phyloP scores from a whole-genome alignment of 176 grass and related monocot genomes.

The Aegilops umbellulata region DNA sequence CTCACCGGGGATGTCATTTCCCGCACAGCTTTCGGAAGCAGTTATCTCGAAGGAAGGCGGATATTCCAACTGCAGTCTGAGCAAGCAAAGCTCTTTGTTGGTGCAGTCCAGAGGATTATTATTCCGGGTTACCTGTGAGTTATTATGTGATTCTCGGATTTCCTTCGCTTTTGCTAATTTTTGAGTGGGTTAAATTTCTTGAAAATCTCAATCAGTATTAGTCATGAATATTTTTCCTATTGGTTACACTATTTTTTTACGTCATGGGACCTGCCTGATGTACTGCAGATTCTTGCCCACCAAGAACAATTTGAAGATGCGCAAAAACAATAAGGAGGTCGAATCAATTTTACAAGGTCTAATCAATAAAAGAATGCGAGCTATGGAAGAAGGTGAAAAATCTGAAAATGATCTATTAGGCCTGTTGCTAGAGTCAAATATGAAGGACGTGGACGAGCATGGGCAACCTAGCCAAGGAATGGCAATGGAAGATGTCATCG shows the following conservation, averaged over 20 bases:
- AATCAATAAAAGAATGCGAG: conserved; percentile 35
- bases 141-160: neutral
- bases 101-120: neutral
- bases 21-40: no score
- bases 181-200: no score
- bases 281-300: conserved; percentile 37
- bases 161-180: neutral
- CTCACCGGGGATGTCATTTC: no score
- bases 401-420: no score
- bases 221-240: neutral
- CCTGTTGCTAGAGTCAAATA: no score
- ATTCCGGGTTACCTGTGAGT: conserved; percentile 38
- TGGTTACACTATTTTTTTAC: neutral
- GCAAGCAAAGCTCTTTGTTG: neutral
- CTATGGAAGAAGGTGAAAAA: neutral
- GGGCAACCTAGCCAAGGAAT: no score
- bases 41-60: no score
- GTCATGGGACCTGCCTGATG: neutral
- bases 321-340: conserved; percentile 32
- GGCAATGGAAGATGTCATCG: no score
- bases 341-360: conserved; percentile 35
- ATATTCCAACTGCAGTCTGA: no score
- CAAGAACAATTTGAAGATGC: conserved; percentile 42
- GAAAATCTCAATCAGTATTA: no score
- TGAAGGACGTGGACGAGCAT: no score